Conservation (phyloP, 2,329 filamentous ascomycete genomes). For the Huntiella moniliformis region DNA sequence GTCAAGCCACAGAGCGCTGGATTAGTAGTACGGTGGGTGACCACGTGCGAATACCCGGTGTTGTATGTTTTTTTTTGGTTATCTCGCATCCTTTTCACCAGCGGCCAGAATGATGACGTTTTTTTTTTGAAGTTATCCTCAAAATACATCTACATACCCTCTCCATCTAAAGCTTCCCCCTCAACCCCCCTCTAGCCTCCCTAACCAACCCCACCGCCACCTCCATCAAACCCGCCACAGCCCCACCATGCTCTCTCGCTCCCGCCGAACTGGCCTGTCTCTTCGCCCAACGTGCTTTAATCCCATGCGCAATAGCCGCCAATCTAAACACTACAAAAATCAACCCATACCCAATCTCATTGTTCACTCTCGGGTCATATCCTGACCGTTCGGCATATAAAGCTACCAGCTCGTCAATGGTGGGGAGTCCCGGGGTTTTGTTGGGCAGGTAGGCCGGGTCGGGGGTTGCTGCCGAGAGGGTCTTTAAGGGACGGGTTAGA, state of each 20-base stretch:
- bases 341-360: conserved; percentile 39
- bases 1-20: too few species aligned
- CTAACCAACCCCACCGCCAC: conserved; percentile 59
- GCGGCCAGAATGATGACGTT: too few species aligned
- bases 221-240: conserved; percentile 54
- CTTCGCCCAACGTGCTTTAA: conserved; percentile 68
- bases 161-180: conserved; percentile 13
- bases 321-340: conserved; percentile 44
- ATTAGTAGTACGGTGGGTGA: too few species aligned
- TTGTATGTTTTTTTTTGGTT: not conserved
- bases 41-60: too few species aligned
- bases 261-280: conserved; percentile 79
- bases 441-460: conserved; percentile 40
- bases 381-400: conserved; percentile 35
- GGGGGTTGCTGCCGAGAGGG: conserved; percentile 12
- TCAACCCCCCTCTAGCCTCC: conserved; percentile 18
- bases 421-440: conserved; percentile 42
- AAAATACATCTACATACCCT: not conserved
- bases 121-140: not conserved
- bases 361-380: conserved; percentile 42
- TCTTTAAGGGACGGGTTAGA: conserved; percentile 14
- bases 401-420: conserved; percentile 22
- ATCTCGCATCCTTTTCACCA: too few species aligned
- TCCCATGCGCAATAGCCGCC: conserved; percentile 60
- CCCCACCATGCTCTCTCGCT: conserved; percentile 52